Evolutionary conservation across 2,329 filamentous ascomycete species (phyloP).

Genomic region (Dryadomyces quercus-mongolicae): DNA sequence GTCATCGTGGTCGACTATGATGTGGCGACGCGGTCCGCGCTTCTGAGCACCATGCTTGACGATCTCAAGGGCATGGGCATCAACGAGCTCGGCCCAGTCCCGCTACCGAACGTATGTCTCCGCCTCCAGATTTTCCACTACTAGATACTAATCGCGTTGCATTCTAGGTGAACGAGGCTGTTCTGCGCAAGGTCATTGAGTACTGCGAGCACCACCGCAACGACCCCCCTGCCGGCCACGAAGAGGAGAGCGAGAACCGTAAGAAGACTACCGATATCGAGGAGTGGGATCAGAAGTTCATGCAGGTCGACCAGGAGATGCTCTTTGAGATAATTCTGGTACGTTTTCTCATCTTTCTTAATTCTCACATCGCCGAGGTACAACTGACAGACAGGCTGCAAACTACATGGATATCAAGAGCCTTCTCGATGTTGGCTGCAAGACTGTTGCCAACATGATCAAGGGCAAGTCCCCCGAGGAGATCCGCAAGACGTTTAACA

Average conservation of each 20-base stretch:
- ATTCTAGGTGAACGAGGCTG: constrained; percentile 74
- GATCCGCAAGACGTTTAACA: constrained; percentile 99
- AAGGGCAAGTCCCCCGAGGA: constrained; percentile 99
- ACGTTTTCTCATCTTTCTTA: constrained; percentile 21
- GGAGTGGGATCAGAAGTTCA: constrained; percentile 99
- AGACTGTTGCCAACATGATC: constrained; percentile 99
- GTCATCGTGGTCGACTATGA: constrained; percentile 51
- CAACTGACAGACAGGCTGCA: constrained; percentile 51
- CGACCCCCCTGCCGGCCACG: constrained; percentile 69
- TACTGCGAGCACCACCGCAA: constrained; percentile 95
- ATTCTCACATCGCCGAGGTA: constrained; percentile 4
- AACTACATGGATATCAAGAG: constrained; percentile 99
- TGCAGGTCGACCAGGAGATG: constrained; percentile 99
- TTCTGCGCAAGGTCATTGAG: constrained; percentile 91
- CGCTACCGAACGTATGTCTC: constrained; percentile 64
- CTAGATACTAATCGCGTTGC: background rate
- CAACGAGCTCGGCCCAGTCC: constrained; percentile 50
- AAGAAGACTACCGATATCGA: constrained; percentile 99
- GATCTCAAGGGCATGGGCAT: constrained; percentile 52
- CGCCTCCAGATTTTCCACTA: background rate
- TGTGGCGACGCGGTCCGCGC: constrained; percentile 80
- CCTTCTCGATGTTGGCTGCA: constrained; percentile 94
- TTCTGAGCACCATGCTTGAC: constrained; percentile 98
- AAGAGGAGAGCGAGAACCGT: constrained; percentile 85
- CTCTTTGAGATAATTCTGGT: constrained; percentile 97